Evolutionary conservation across 2,329 filamentous ascomycete genomes (phyloP).

Genomic region (Botrytis cinerea): DNA sequence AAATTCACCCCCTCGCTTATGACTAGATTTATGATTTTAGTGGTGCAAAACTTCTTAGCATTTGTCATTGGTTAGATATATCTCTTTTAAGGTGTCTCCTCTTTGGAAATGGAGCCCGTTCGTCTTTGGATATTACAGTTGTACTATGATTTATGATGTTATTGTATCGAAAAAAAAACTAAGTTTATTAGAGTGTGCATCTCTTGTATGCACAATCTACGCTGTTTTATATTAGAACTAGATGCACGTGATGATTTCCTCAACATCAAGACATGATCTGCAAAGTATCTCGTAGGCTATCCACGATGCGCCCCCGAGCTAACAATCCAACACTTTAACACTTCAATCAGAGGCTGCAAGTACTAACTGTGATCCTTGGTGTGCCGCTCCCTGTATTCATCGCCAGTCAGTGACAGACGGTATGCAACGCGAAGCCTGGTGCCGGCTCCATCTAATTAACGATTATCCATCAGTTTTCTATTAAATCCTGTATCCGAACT

Average conservation of each 20-base stretch:
- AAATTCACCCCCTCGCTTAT: constrained; percentile 14
- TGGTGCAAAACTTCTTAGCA: neutral
- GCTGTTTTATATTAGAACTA: neutral
- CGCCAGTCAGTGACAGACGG: neutral
- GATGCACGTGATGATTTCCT: neutral
- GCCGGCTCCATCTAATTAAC: neutral
- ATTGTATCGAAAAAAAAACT: neutral
- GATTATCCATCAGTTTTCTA: neutral
- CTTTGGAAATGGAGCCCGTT: neutral
- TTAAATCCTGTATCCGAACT: neutral
- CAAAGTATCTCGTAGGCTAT: neutral
- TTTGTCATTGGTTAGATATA: neutral
- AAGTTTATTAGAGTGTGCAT: neutral
- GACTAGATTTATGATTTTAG: neutral
- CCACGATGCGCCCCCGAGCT: neutral
- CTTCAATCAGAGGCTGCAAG: neutral
- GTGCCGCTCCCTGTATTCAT: neutral
- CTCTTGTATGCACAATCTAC: neutral
- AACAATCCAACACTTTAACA: neutral
- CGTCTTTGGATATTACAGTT: neutral
- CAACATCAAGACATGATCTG: neutral
- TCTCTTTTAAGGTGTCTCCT: neutral
- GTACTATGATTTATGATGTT: neutral
- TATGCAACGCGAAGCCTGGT: neutral
- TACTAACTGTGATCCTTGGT: neutral